These are phyloP conservation scores for Magnusiomyces fungicola DNA, from an alignment of 1,139 yeast species.

Conservation along the genomic window DNA sequence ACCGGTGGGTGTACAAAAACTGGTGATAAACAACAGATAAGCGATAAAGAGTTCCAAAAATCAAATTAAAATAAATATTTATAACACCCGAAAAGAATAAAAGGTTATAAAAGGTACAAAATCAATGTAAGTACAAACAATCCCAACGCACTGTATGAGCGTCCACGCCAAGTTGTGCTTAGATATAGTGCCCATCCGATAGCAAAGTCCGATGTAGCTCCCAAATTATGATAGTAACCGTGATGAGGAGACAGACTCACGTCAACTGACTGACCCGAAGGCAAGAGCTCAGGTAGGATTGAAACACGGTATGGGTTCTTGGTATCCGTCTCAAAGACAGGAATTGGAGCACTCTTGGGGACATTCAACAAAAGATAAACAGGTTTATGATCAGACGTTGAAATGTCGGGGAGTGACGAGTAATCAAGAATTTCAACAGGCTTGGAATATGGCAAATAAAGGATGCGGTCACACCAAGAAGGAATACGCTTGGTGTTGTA, in stretches of 20 bases:
- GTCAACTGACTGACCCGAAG: constrained; percentile 7
- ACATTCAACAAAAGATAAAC: constrained; percentile 41
- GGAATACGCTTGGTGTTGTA: constrained; percentile 59
- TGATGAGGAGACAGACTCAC: constrained; percentile 15
- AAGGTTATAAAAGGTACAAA: no score
- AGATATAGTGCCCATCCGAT: constrained; percentile 23
- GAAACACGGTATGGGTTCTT: constrained; percentile 6
- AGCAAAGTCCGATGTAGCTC: constrained; percentile 19
- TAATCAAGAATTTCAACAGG: constrained; percentile 32
- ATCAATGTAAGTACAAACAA: no score
- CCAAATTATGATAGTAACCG: constrained; percentile 9
- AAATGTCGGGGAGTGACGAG: constrained; percentile 39
- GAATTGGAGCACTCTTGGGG: constrained; percentile 41
- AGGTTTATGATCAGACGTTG: constrained; percentile 40
- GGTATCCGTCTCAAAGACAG: constrained; percentile 7
- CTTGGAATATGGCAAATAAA: constrained; percentile 45
- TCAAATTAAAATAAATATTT: no score
- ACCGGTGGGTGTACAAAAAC: no score
- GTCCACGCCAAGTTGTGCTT: constrained; percentile 19
- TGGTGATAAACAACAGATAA: no score
- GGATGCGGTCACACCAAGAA: constrained; percentile 84
- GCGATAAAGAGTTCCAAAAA: no score
- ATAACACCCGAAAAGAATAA: no score
- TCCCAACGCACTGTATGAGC: no score
- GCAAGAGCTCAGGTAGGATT: constrained; percentile 15